phyloP scores from a whole-genome alignment of 164 flowering plant genomes.

The Vitis rotundifolia region DNA sequence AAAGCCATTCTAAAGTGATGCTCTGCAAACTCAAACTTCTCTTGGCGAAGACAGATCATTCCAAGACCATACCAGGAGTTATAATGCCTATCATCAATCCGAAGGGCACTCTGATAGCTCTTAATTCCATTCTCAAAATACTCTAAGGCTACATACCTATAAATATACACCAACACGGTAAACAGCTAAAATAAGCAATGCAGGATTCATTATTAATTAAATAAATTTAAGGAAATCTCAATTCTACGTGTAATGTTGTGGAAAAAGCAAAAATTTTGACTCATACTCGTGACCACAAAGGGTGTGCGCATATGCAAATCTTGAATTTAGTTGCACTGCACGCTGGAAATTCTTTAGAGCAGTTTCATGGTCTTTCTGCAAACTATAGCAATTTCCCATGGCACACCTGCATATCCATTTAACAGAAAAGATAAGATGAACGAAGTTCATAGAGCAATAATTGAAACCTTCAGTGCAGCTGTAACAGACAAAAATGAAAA shows the following conservation, averaged over 20 bases:
- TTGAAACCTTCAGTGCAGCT: neutral
- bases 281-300: conserved; percentile 98
- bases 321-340: conserved; percentile 79
- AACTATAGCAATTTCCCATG: conserved; percentile 96
- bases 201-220: neutral
- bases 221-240: neutral
- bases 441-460: neutral
- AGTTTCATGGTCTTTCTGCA: conserved; percentile 98
- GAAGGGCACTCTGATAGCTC: conserved; percentile 87
- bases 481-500: too few species aligned
- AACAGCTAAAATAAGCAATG: conserved; percentile 6
- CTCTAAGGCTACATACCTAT: conserved; percentile 84
- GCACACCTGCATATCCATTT: conserved; percentile 79
- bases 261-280: neutral
- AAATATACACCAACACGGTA: conserved; percentile 8
- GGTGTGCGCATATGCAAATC: conserved; percentile 93
- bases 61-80: conserved; percentile 99
- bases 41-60: conserved; percentile 90
- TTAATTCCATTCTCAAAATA: conserved; percentile 94
- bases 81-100: conserved; percentile 82
- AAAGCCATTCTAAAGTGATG: conserved; percentile 92
- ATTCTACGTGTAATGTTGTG: neutral
- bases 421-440: conserved; percentile 1
- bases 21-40: conserved; percentile 90
- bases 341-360: conserved; percentile 94